Conservation (phyloP, 768 basidiomycete genomes). For the Podaxis rugospora region DNA sequence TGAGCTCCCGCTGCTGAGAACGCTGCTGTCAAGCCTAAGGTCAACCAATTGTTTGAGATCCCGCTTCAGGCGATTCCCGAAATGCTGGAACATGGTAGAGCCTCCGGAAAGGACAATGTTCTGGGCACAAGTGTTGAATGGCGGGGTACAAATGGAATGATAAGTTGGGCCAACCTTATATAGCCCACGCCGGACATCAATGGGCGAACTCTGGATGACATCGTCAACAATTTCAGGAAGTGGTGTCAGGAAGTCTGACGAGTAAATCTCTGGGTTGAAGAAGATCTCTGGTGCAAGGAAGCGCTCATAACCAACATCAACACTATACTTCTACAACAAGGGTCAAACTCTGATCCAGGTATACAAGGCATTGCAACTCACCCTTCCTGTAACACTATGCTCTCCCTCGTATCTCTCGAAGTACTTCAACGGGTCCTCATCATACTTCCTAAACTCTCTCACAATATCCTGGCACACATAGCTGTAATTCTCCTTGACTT, state of each 20-base stretch:
- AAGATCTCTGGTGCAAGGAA: constrained; percentile 99
- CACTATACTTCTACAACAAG: constrained; percentile 72
- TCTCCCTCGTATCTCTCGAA: constrained; percentile 94
- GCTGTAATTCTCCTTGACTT: constrained; percentile 96
- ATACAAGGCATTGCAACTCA: constrained; percentile 29
- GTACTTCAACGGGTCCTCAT: constrained; percentile 91
- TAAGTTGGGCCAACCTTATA: constrained; percentile 65
- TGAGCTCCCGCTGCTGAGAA: constrained; percentile 64
- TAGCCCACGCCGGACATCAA: constrained; percentile 92
- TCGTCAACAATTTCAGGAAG: constrained; percentile 94
- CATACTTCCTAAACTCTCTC: constrained; percentile 97
- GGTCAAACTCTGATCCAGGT: neutral
- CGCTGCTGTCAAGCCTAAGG: constrained; percentile 77
- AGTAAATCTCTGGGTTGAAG: constrained; percentile 99
- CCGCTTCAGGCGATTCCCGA: constrained; percentile 93
- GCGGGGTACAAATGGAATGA: neutral
- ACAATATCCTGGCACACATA: constrained; percentile 99
- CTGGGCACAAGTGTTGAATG: constrained; percentile 30
- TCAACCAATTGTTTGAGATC: constrained; percentile 95
- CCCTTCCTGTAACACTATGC: constrained; percentile 88
- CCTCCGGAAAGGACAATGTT: constrained; percentile 98
- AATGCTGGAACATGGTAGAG: constrained; percentile 99
- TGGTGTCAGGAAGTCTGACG: constrained; percentile 95
- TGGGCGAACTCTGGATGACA: constrained; percentile 93
- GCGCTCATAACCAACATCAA: constrained; percentile 97